Evolutionary conservation across 1,139 yeast genomes (phyloP).

Genomic region (Debaryomyces robertsiae): DNA sequence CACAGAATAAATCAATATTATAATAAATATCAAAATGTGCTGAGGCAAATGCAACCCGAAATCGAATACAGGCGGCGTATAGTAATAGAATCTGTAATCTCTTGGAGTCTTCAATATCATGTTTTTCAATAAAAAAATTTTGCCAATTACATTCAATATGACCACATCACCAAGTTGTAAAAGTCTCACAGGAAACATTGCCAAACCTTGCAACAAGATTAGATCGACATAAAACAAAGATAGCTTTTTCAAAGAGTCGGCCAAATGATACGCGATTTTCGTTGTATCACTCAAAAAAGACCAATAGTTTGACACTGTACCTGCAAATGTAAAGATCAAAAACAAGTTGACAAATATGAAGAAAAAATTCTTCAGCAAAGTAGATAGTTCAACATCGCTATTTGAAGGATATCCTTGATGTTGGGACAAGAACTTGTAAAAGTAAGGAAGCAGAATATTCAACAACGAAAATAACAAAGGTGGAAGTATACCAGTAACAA

Average conservation of each 20-base stretch:
- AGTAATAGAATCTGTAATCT: conserved; percentile 61
- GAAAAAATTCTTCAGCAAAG: conserved; percentile 76
- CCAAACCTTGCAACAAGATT: conserved; percentile 73
- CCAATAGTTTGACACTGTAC: conserved; percentile 75
- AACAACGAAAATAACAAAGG: conserved; percentile 72
- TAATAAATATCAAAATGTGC: conserved; percentile 62
- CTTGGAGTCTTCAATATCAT: conserved; percentile 56
- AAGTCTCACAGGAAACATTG: conserved; percentile 74
- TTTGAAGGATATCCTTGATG: conserved; percentile 73
- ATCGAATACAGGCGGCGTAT: conserved; percentile 66
- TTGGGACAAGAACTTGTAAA: conserved; percentile 66
- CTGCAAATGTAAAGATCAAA: conserved; percentile 76
- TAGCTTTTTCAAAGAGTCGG: conserved; percentile 67
- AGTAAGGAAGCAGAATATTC: conserved; percentile 67
- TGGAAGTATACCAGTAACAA: conserved; percentile 75
- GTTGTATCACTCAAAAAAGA: conserved; percentile 79
- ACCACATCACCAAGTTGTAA: conserved; percentile 55
- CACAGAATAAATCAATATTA: conserved; percentile 64
- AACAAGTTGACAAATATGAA: conserved; percentile 78
- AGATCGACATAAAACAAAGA: conserved; percentile 75
- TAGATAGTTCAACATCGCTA: conserved; percentile 74
- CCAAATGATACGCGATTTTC: conserved; percentile 71
- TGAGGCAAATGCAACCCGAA: conserved; percentile 69
- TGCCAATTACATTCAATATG: conserved; percentile 55
- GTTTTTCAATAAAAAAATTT: conserved; percentile 55